Evolutionary conservation across 2,329 filamentous ascomycete genomes (phyloP), one percentile per base, ranked within the genome.

Genomic region (Uncinocarpus reesii): DNA sequence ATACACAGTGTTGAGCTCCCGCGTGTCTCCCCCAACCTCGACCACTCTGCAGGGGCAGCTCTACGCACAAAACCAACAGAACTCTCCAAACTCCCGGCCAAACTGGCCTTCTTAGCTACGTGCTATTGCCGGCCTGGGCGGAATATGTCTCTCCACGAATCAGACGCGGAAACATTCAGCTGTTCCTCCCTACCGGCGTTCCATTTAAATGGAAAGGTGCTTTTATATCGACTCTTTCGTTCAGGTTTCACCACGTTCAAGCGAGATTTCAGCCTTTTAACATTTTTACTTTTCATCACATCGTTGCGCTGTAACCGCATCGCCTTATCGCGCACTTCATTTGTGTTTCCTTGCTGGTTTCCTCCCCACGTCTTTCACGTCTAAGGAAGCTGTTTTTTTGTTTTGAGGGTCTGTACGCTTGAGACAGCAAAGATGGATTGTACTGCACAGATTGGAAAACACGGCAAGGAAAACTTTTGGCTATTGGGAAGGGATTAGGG

Each of bases 1-100:
- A 8, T 55, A 67, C 37, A 66, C 58, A 29, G 29, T 52, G 16
- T 52, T 71, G 49, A 60, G 61, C 51, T 50, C 62, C 45, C 56
- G 61, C 44, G 51, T 53, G 18, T 54, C 37, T 21, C 44, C 48
- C 20, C 11, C 40, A 11, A 15, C 48, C 26, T 36, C 47, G 10
- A 52, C 20, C 42, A 56, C 23, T 46, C 56, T 38, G 57, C 61
- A 31, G 46, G 51, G 48, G 4, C 48, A 50, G 28, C 44, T 50
- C 7, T 53, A 50, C 21, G 42, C 50, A 7, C 47, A 49, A 29
- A 24, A 29, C 26, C 37, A 40, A 28, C 35, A 16, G 18, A 36
- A 18, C 7, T 8, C 26, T n/a, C 23, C 20, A 26, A 28, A 32
- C 36, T 29, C 21, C 34, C 24, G 31, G 7, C 15, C 23, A 20